These are phyloP conservation scores for Gremmenia infestans DNA, from an alignment of 2,329 filamentous ascomycete species.

Conservation along the genomic window DNA sequence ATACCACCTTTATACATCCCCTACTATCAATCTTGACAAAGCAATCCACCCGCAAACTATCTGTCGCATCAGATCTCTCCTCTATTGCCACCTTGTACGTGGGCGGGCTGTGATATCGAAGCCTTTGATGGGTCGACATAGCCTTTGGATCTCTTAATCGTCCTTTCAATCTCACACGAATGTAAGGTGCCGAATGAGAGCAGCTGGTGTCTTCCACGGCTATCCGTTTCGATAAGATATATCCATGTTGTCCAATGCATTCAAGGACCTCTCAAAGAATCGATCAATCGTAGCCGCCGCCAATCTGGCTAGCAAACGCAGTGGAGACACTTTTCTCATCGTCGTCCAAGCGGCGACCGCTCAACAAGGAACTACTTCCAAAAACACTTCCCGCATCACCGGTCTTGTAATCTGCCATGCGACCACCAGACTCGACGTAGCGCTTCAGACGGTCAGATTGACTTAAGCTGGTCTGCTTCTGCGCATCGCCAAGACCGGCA, in stretches of 20 bases:
- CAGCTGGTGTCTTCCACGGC: constrained; percentile 1
- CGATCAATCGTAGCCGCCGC: constrained; percentile 39
- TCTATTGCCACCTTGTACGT: not conserved
- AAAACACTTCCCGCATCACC: constrained; percentile 61
- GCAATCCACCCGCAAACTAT: constrained; percentile 8
- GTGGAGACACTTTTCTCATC: constrained; percentile 95
- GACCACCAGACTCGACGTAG: constrained; percentile 82
- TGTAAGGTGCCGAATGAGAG: constrained; percentile 1
- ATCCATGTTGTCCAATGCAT: constrained; percentile 3
- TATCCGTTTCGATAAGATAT: constrained; percentile 7
- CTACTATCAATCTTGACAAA: constrained; percentile 6
- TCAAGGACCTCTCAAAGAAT: constrained; percentile 5
- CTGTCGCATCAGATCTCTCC: constrained; percentile 2
- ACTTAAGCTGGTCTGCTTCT: constrained; percentile 68
- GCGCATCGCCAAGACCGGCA: constrained; percentile 69
- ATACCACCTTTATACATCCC: constrained; percentile 1
- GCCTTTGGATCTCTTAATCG: not conserved
- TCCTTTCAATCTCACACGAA: not conserved
- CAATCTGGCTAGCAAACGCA: constrained; percentile 92
- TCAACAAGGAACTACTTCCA: constrained; percentile 49
- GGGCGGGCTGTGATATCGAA: constrained; percentile 8
- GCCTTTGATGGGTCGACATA: not conserved
- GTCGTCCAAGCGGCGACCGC: constrained; percentile 61
- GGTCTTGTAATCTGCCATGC: constrained; percentile 50
- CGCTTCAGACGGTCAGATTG: constrained; percentile 90